Evolutionary conservation across 805 yeast species (phyloP).

Genomic region (Suhomyces vadensis): DNA sequence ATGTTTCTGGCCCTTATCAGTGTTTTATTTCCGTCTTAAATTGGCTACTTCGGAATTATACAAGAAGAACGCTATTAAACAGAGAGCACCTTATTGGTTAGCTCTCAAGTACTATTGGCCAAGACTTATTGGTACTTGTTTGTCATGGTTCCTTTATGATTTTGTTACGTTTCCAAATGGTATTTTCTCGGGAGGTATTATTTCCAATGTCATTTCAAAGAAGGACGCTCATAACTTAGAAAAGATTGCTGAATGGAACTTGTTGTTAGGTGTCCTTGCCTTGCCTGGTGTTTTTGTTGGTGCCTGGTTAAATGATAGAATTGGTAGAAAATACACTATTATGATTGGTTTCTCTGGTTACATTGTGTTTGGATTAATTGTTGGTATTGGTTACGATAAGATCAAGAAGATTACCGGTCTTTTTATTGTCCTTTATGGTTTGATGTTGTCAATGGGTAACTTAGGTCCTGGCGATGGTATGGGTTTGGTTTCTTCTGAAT

Average conservation of each 20-base stretch:
- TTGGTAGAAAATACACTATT: conserved; percentile 73
- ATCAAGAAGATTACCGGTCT: conserved; percentile 58
- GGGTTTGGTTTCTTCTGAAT: conserved; percentile 69
- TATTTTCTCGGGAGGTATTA: conserved; percentile 60
- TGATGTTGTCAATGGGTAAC: conserved; percentile 70
- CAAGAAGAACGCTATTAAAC: conserved; percentile 62
- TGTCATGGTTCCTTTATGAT: conserved; percentile 79
- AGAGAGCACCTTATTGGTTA: conserved; percentile 52
- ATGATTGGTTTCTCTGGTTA: conserved; percentile 73
- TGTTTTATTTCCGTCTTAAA: conserved; percentile 69
- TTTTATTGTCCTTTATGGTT: conserved; percentile 71
- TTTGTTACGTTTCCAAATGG: conserved; percentile 82
- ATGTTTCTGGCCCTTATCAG: conserved; percentile 66
- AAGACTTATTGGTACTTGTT: conserved; percentile 67
- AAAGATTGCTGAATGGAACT: conserved; percentile 70
- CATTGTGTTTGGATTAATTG: conserved; percentile 68
- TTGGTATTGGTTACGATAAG: conserved; percentile 62
- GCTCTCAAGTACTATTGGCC: conserved; percentile 68
- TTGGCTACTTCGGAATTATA: conserved; percentile 68
- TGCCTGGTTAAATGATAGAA: conserved; percentile 59
- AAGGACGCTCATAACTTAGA: conserved; percentile 42
- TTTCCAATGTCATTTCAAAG: conserved; percentile 47
- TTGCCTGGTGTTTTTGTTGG: conserved; percentile 76
- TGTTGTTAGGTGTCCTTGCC: conserved; percentile 62
- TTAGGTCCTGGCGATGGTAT: conserved; percentile 78